Base-by-base conservation (phyloP, 2,329 filamentous ascomycete species). In the Aspergillus fijiensis region DNA sequence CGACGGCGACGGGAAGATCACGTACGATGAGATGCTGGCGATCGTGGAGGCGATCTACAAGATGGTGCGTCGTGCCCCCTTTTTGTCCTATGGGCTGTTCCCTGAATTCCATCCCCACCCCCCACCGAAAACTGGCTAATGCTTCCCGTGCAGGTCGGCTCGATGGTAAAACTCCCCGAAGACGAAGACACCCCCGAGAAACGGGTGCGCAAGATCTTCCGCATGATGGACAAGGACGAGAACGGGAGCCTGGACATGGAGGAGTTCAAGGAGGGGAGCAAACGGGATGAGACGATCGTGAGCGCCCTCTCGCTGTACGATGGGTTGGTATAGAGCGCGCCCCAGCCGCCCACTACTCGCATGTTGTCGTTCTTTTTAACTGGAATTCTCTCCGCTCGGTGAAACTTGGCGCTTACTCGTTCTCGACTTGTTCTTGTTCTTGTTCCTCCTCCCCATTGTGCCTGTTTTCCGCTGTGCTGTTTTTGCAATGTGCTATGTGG, bases 181-280 rank as follows among this genome's bases (percentile, higher is more conserved):
- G 95, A 99, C 80, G 95, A 99, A 82, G 94, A 99, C 80, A 99
- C 95, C 59, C 95, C 95, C 19, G 94, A 98, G 84, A 99, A 99
- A 83, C 89, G 95, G 65, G 95, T 99, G 64, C 88, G 85, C 79
- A 99, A 99, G 84, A 98, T 99, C 77, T 99, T 99, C 84, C 85
- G 89, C 72, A 98, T 98, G 95, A 99, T 99, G 95, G 95, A 99
- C 83, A 99, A 99, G 85, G 95, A 99, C 76, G 94, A 98, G 81
- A 98, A 98, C 75, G 95, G 94, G 69, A 96, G 91, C 73, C 81
- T 99, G 70, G 94, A 98, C 76, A 94, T 97, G 85, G 89, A 93
- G 63, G 95, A 99, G 77, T 99, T 99, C 84, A 98, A 98, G 81
- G 95, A 99, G 80, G 95, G 95, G 68, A 96, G 92, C 82, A 97